Evolutionary conservation across 2,329 filamentous ascomycete species (phyloP).

Genomic region (Zelopaecilomyces penicillatus): DNA sequence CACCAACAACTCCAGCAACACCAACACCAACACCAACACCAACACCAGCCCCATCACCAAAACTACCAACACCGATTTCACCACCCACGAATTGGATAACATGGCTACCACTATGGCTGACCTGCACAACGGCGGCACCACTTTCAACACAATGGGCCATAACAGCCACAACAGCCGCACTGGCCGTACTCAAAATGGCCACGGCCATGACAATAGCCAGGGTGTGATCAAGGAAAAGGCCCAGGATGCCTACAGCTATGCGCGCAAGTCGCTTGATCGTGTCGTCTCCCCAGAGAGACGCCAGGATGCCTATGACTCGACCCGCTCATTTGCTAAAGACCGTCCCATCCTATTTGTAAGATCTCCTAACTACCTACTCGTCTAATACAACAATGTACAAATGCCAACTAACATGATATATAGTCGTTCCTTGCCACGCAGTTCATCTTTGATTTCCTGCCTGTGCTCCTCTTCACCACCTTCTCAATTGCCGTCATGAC

Average conservation of each 20-base stretch:
- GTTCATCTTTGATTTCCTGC: constrained; percentile 55
- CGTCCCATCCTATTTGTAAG: constrained; percentile 65
- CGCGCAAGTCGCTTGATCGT: constrained; percentile 38
- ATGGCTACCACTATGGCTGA: no score
- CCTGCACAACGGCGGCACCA: no score
- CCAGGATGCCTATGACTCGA: constrained; percentile 44
- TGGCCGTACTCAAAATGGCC: no score
- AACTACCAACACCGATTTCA: no score
- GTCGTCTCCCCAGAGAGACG: constrained; percentile 53
- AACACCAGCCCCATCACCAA: no score
- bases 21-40: no score
- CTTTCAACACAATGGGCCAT: no score
- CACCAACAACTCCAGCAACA: no score
- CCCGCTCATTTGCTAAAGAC: constrained; percentile 47
- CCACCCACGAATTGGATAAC: no score
- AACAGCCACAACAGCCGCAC: no score
- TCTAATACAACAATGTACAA: background rate
- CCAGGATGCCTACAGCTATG: constrained; percentile 29
- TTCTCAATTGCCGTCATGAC: constrained; percentile 56
- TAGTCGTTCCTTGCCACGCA: constrained; percentile 63
- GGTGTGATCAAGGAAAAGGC: constrained; percentile 22
- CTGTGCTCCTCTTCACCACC: constrained; percentile 58
- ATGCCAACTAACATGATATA: background rate
- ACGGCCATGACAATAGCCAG: no score
- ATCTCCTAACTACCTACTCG: constrained; percentile 5